Percentiles rank a stretch among this genome's conserved stretches.
Conservation (phyloP, 371 early-diverging fungal species). For the Apophysomyces trapeziformis region DNA sequence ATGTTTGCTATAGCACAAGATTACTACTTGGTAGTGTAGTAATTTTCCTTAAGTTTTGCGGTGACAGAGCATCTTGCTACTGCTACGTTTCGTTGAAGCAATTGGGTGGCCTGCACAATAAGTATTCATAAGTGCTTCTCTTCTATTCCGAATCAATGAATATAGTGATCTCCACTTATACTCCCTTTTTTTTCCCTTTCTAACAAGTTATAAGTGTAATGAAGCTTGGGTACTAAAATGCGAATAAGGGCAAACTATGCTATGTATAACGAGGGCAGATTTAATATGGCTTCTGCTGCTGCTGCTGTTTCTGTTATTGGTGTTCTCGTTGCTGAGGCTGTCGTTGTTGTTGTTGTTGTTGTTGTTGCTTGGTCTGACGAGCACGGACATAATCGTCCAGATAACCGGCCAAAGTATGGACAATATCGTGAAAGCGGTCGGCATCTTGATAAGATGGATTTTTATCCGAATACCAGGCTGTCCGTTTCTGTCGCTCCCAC, state of each 20-base stretch:
- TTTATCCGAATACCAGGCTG: slow-evolving; percentile 31
- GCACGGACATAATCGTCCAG: slow-evolving; percentile 28
- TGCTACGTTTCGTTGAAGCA: too few relatives aligned
- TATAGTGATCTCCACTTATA: neutral
- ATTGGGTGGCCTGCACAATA: too few relatives aligned
- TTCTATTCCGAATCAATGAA: neutral
- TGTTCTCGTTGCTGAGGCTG: too few relatives aligned
- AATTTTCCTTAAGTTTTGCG: too few relatives aligned
- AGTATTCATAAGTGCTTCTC: too few relatives aligned
- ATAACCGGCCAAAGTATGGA: slow-evolving; percentile 27
- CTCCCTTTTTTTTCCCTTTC: neutral
- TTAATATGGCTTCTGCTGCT: neutral
- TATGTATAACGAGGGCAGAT: neutral
- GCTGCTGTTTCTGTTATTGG: too few relatives aligned
- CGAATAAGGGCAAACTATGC: slow-evolving; percentile 1
- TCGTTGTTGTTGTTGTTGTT: too few relatives aligned
- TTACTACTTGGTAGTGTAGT: too few relatives aligned
- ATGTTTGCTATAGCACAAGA: too few relatives aligned
- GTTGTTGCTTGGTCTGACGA: neutral
- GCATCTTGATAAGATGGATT: slow-evolving; percentile 23
- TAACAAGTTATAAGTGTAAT: slow-evolving; percentile 1
- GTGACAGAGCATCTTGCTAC: too few relatives aligned
- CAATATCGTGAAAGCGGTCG: slow-evolving; percentile 34
- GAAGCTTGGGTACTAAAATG: slow-evolving; percentile 3
- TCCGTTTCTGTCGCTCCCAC: slow-evolving; percentile 41